phyloP scores from a whole-genome alignment of 306 rosid genomes.

The Herpetospermum pedunculosum region DNA sequence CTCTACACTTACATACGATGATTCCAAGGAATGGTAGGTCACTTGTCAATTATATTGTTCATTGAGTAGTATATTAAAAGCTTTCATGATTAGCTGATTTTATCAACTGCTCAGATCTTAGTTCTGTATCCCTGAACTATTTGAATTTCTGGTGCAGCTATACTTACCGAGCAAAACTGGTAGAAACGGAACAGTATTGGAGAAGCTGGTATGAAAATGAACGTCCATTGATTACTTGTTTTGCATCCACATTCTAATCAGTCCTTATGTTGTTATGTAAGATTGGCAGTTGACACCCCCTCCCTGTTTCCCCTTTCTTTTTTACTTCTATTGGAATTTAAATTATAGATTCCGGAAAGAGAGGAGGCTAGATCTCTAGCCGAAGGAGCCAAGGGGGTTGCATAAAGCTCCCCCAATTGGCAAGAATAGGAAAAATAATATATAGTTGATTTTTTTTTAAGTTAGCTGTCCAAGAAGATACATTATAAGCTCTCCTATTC shows the following conservation, averaged over 20 bases:
- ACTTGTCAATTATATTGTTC: conserved; percentile 6
- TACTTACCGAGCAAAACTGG: conserved; percentile 57
- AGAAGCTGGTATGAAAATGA: conserved; percentile 62
- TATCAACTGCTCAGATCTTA: background rate
- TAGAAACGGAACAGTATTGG: conserved; percentile 92
- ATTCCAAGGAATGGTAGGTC: conserved; percentile 76
- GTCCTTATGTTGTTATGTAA: background rate
- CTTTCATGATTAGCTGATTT: conserved; percentile 12
- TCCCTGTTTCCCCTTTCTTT: background rate
- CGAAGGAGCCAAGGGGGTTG: background rate
- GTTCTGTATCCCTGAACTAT: conserved; percentile 11
- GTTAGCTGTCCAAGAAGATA: background rate
- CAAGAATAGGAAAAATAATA: background rate
- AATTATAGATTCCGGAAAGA: background rate
- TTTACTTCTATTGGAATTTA: background rate
- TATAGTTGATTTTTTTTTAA: background rate
- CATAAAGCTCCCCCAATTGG: background rate
- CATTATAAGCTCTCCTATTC: background rate
- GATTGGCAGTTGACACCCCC: background rate
- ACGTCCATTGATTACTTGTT: background rate
- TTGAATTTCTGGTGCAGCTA: conserved; percentile 60
- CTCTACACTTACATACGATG: conserved; percentile 64
- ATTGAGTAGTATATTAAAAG: background rate
- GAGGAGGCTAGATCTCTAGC: background rate
- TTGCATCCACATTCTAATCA: background rate